Percentiles rank a stretch among this genome's conserved stretches.
phyloP scores from a whole-genome alignment of 306 rosid species.

The Vigna radiata region DNA sequence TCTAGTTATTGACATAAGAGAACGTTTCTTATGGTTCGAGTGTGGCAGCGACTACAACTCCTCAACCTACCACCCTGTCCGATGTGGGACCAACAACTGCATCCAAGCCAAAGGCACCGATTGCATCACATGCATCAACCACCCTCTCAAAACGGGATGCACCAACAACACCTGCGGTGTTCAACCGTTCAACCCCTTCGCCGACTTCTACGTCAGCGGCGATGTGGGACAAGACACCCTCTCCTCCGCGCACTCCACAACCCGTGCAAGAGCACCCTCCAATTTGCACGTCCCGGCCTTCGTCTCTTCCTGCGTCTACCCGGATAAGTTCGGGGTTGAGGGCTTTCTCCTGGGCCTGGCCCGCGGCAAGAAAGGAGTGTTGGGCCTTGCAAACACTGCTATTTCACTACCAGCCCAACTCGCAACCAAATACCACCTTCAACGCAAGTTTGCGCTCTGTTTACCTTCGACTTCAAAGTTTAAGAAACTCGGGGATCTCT shows the following conservation, averaged over 20 bases:
- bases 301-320: slow-evolving; percentile 42
- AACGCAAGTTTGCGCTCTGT: slow-evolving; percentile 49
- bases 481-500: slow-evolving; percentile 24
- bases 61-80: slow-evolving; percentile 31
- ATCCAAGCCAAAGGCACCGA: slow-evolving; percentile 15
- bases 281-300: not conserved
- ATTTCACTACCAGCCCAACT: slow-evolving; percentile 42
- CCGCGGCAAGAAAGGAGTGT: slow-evolving; percentile 21
- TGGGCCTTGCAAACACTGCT: slow-evolving; percentile 50
- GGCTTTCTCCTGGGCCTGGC: slow-evolving; percentile 38
- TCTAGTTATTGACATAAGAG: slow-evolving; percentile 46
- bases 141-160: slow-evolving; percentile 45
- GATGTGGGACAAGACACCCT: slow-evolving; percentile 40
- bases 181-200: slow-evolving; percentile 38
- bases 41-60: slow-evolving; percentile 44
- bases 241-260: not conserved
- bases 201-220: slow-evolving; percentile 9
- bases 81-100: slow-evolving; percentile 32
- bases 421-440: not conserved
- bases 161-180: slow-evolving; percentile 40
- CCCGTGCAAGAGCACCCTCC: not conserved
- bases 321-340: slow-evolving; percentile 27
- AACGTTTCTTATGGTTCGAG: slow-evolving; percentile 50
- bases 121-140: slow-evolving; percentile 42
- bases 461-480: slow-evolving; percentile 36